A percentile compares a stretch with the other conserved stretches of the same genome.
Evolutionary conservation across 768 basidiomycete species (phyloP).

Genomic region (Mycena indigotica): DNA sequence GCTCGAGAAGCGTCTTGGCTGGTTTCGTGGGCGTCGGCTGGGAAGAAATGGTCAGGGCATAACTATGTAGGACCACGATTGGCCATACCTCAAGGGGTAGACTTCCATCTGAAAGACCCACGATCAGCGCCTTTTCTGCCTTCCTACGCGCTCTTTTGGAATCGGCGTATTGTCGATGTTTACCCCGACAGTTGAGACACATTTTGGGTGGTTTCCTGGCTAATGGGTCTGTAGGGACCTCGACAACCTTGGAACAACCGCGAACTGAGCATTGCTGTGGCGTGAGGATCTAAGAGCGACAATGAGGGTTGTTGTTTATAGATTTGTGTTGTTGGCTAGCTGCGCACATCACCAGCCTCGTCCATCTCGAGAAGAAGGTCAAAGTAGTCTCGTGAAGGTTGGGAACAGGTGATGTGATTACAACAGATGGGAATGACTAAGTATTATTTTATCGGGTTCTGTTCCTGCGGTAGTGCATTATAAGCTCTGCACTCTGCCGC

Average conservation of each 20-base stretch:
- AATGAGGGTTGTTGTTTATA: too few relatives aligned
- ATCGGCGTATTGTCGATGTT: slow-evolving; percentile 53
- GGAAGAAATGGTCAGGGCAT: not conserved
- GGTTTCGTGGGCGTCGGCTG: not conserved
- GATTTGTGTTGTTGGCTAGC: too few relatives aligned
- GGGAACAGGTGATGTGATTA: too few relatives aligned
- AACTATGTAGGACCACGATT: not conserved
- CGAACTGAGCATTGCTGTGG: slow-evolving; percentile 44
- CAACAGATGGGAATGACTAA: not conserved
- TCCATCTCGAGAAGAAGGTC: too few relatives aligned
- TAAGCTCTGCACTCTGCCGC: slow-evolving; percentile 72
- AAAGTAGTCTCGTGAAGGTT: too few relatives aligned
- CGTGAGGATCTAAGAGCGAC: not conserved
- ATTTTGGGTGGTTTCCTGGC: slow-evolving; percentile 36
- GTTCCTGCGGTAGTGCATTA: slow-evolving; percentile 69
- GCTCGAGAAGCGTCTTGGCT: not conserved
- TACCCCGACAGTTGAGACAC: slow-evolving; percentile 54
- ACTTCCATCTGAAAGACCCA: slow-evolving; percentile 3
- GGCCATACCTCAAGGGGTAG: not conserved
- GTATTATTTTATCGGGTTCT: not conserved
- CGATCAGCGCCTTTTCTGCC: slow-evolving; percentile 48
- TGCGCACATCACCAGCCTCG: too few relatives aligned
- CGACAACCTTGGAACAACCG: slow-evolving; percentile 40
- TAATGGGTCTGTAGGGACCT: slow-evolving; percentile 23
- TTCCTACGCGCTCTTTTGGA: slow-evolving; percentile 55